Evolutionary conservation across 768 basidiomycete genomes (phyloP), one percentile per base, ranked within the genome.

Genomic region (Tulasnella calospora): DNA sequence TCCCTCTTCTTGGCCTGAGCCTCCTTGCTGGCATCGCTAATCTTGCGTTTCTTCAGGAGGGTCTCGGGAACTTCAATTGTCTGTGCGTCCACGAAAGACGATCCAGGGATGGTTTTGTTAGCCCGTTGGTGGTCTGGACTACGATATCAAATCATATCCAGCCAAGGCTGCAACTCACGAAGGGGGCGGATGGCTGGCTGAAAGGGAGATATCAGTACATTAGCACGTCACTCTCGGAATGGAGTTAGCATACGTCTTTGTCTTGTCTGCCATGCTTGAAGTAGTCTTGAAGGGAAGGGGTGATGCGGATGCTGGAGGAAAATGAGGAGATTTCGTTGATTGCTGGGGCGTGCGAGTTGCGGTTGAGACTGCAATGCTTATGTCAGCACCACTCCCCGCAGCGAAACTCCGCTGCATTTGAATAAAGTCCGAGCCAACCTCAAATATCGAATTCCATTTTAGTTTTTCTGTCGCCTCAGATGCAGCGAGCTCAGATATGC

Each of bases 31-130:
- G 96, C 96, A 89, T 97, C 95, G 84, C 92, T 96, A 88, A 95
- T 93, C 88, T 96, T 96, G 88, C 96, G 92, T 89, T 97, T 98
- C 91, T 98, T 98, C 88, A 98, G 94, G 88, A 98, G 92, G 84
- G 96, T 98, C 92, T 98, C 96, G 85, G 96, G 96, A 87, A 97
- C 96, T 90, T 96, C 93, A 85, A 98, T 91, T 84, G 91, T 90
- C 94, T 95, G 82, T 7, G 10, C 23, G 27, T 27, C 35, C 41
- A 75, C 15, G 69, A 33, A 5, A 61, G 19, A 36, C 1, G 17
- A 17, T 23, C 23, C 36, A 47, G 46, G 21, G 38, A 72, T 5
- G 36, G 33, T 33, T 23, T 40, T 3, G 23, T 46, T 38, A 46
- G 71, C 44, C 41, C 71, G 12, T 36, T 40, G 36, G 4, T 72